A percentile compares a stretch with the other conserved stretches of the same genome.
Evolutionary conservation across 2,329 filamentous ascomycete genomes (phyloP).

Genomic region (Albifimbria verrucaria): DNA sequence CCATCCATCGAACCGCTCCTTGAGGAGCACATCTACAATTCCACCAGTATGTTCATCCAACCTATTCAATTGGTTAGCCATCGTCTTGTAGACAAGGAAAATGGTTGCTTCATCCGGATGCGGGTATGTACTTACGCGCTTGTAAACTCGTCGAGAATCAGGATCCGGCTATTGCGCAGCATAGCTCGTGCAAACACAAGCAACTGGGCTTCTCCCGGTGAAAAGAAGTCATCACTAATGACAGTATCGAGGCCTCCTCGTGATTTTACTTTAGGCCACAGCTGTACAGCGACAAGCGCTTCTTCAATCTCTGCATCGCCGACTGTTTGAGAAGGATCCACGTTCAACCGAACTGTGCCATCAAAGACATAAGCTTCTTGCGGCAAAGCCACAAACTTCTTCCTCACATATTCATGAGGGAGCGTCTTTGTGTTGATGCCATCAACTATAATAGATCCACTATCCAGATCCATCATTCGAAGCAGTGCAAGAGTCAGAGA

Average conservation of each 20-base stretch:
- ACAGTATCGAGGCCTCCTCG: constrained; percentile 34
- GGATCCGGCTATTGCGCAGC: constrained; percentile 34
- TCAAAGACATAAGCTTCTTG: constrained; percentile 48
- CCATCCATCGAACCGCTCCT: constrained; percentile 24
- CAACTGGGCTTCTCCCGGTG: constrained; percentile 47
- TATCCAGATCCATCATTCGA: constrained; percentile 41
- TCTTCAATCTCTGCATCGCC: constrained; percentile 32
- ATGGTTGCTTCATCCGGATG: constrained; percentile 21
- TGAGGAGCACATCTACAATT: constrained; percentile 11
- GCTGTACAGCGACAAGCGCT: constrained; percentile 38
- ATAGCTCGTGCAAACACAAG: constrained; percentile 47
- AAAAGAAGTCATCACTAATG: constrained; percentile 31
- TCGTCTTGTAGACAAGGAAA: background rate
- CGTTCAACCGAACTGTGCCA: constrained; percentile 43
- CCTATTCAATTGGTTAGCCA: constrained; percentile 3
- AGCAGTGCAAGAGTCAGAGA: constrained; percentile 46
- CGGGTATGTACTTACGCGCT: constrained; percentile 33
- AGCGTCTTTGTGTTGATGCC: constrained; percentile 36
- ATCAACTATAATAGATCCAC: constrained; percentile 39
- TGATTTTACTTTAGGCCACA: constrained; percentile 36
- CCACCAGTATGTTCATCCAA: constrained; percentile 13
- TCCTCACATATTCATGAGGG: constrained; percentile 39
- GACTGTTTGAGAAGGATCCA: constrained; percentile 34
- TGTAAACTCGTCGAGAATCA: constrained; percentile 43
- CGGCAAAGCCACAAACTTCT: constrained; percentile 41